phyloP scores from a whole-genome alignment of 2,329 filamentous ascomycete genomes.

The Camillea tinctor region DNA sequence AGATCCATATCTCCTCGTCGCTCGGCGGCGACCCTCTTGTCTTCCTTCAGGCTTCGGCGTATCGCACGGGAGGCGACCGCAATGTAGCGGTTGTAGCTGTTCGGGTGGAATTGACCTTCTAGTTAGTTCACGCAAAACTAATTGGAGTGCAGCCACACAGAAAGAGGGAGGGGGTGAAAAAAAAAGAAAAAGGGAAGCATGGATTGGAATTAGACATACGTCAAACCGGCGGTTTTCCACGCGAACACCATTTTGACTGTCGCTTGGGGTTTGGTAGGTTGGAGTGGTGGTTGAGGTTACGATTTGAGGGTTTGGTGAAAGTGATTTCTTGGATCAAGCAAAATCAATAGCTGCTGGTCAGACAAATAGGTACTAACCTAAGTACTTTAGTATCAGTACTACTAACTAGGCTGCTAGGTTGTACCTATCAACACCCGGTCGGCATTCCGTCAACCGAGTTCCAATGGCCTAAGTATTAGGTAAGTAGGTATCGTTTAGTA shows the following conservation, averaged over 20 bases:
- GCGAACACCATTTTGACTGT: slow-evolving; percentile 85
- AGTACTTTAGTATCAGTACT: not conserved
- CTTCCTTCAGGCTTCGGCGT: slow-evolving; percentile 95
- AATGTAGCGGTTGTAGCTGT: slow-evolving; percentile 99
- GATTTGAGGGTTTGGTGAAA: slow-evolving; percentile 28
- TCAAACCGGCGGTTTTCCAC: slow-evolving; percentile 97
- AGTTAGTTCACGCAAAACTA: slow-evolving; percentile 32
- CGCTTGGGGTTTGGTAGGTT: slow-evolving; percentile 31
- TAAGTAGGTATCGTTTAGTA: too few species aligned
- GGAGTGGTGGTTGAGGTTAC: slow-evolving; percentile 24
- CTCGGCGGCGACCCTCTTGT: slow-evolving; percentile 83
- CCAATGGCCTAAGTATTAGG: too few species aligned
- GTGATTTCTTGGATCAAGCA: slow-evolving; percentile 32
- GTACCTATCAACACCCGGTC: too few species aligned
- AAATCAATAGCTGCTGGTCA: slow-evolving; percentile 17
- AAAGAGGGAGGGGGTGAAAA: too few species aligned
- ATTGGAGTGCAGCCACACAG: slow-evolving; percentile 4
- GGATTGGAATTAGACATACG: slow-evolving; percentile 59
- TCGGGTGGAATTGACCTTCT: slow-evolving; percentile 19
- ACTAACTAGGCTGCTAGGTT: too few species aligned
- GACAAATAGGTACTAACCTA: not conserved
- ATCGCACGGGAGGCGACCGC: slow-evolving; percentile 91
- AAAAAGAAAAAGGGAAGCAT: not conserved
- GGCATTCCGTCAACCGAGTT: too few species aligned
- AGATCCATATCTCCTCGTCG: slow-evolving; percentile 87